A percentile compares a stretch with the other conserved stretches of the same genome.
Evolutionary conservation across 148 eudicot species (phyloP).

Genomic region (Camellia lanceoleosa): DNA sequence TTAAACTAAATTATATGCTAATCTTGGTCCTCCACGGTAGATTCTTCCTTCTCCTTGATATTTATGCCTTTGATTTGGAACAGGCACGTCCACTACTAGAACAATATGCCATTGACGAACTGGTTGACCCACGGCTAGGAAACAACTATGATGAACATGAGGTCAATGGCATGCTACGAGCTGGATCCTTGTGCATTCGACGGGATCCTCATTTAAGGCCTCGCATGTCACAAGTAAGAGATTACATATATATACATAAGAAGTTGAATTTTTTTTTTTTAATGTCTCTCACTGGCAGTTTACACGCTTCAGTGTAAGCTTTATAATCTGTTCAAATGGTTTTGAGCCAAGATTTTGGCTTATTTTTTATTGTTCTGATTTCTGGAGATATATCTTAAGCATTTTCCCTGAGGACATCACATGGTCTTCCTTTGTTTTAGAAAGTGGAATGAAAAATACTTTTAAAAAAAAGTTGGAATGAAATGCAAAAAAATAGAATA

Average conservation of each 20-base stretch:
- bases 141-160: slow-evolving; percentile 65
- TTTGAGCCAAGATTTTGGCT: background rate
- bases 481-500: background rate
- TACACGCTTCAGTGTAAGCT: background rate
- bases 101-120: slow-evolving; percentile 58
- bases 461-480: background rate
- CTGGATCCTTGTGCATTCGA: slow-evolving; percentile 80
- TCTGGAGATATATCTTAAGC: background rate
- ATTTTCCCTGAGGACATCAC: background rate
- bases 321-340: background rate
- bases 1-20: background rate
- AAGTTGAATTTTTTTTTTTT: background rate
- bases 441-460: background rate
- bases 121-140: slow-evolving; percentile 67
- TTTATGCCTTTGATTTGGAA: background rate
- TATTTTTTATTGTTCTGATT: background rate
- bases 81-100: slow-evolving; percentile 84
- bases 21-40: background rate
- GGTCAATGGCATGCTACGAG: slow-evolving; percentile 76
- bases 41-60: background rate
- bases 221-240: slow-evolving; percentile 90
- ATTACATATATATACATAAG: background rate
- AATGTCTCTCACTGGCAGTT: background rate
- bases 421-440: background rate
- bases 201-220: slow-evolving; percentile 85